These are phyloP conservation scores for Malus sieversii DNA, from an alignment of 306 rosid genomes.

Conservation along the genomic window DNA sequence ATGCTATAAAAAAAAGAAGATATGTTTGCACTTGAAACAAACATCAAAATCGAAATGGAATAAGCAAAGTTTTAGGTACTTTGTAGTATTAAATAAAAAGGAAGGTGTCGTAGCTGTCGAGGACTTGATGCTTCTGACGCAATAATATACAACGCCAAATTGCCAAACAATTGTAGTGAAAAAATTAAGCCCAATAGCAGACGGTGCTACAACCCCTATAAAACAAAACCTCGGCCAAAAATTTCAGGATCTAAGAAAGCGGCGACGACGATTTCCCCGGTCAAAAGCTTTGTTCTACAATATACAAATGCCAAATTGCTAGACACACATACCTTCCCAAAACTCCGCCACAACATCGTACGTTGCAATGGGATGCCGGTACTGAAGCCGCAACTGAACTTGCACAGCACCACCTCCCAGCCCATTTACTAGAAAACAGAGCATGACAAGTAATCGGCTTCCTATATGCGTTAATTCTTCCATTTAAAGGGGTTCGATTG, in stretches of 20 bases:
- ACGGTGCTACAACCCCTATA: conserved; percentile 11
- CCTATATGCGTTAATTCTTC: neutral
- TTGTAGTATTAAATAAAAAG: neutral
- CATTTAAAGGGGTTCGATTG: conserved; percentile 54
- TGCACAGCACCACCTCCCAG: conserved; percentile 11
- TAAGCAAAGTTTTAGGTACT: neutral
- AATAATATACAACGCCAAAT: conserved; percentile 15
- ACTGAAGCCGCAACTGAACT: conserved; percentile 16
- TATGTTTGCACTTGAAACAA: too few relatives aligned
- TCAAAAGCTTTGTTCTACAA: conserved; percentile 10
- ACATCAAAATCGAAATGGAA: too few relatives aligned
- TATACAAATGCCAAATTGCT: conserved; percentile 17
- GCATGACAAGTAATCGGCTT: neutral
- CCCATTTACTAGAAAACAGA: conserved; percentile 8
- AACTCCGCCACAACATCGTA: conserved; percentile 25
- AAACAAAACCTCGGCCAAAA: conserved; percentile 26
- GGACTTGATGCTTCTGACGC: neutral
- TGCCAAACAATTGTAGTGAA: conserved; percentile 6
- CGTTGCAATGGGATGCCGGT: neutral
- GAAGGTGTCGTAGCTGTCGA: neutral
- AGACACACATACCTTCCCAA: conserved; percentile 13
- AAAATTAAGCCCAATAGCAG: conserved; percentile 12
- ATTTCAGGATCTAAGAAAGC: conserved; percentile 5
- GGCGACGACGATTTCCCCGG: too few relatives aligned
- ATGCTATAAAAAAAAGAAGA: too few relatives aligned